Conservation (phyloP, 1,139 yeast genomes). For the Yamadazyma pseudoaaseri region DNA sequence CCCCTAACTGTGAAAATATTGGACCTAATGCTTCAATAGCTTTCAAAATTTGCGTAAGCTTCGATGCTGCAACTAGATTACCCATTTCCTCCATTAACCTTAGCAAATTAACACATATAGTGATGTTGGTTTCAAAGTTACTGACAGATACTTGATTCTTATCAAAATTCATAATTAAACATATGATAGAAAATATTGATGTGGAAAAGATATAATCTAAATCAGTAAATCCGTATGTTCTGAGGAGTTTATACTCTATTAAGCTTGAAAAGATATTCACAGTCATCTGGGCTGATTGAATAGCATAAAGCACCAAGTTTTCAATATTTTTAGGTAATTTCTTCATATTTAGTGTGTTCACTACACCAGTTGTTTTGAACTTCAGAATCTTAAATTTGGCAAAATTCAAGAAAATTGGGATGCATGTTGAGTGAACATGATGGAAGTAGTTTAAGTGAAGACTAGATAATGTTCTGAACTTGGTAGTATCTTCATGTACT, state of each 20-base stretch:
- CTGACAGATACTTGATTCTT: slow-evolving; percentile 10
- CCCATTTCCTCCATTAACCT: slow-evolving; percentile 24
- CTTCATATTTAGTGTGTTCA: slow-evolving; percentile 5
- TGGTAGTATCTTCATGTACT: slow-evolving; percentile 6
- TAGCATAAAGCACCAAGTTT: slow-evolving; percentile 18
- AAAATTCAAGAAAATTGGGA: slow-evolving; percentile 27
- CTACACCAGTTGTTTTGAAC: slow-evolving; percentile 7
- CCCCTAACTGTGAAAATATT: slow-evolving; percentile 2
- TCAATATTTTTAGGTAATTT: slow-evolving; percentile 21
- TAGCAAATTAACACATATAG: slow-evolving; percentile 19
- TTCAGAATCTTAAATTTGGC: slow-evolving; percentile 18
- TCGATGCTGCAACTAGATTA: slow-evolving; percentile 25
- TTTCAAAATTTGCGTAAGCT: slow-evolving; percentile 20
- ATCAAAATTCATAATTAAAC: slow-evolving; percentile 18
- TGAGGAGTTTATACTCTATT: slow-evolving; percentile 18
- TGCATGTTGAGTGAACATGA: slow-evolving; percentile 26
- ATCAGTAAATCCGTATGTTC: slow-evolving; percentile 28
- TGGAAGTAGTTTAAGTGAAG: slow-evolving; percentile 30
- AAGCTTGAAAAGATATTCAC: slow-evolving; percentile 23
- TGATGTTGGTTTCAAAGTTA: slow-evolving; percentile 21
- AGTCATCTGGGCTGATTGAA: slow-evolving; percentile 25
- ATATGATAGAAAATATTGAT: slow-evolving; percentile 23
- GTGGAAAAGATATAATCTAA: slow-evolving; percentile 25
- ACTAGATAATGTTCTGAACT: slow-evolving; percentile 22
- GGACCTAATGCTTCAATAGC: slow-evolving; percentile 14